Evolutionary conservation across 805 yeast species (phyloP).

Genomic region (Myxozyma neotropica): DNA sequence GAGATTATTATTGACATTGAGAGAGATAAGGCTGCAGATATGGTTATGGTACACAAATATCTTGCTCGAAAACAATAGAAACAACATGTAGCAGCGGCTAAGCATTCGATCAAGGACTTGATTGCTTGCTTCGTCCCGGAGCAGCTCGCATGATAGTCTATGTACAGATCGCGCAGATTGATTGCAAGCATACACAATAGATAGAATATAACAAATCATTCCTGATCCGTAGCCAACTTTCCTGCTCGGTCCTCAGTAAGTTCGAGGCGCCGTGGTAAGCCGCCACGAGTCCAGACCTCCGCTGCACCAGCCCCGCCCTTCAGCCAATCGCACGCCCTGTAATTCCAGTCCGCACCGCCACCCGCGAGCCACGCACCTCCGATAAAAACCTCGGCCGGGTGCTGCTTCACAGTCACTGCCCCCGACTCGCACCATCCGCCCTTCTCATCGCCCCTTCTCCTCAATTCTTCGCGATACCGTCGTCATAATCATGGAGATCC

Average conservation of each 20-base stretch:
- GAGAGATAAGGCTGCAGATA: background rate
- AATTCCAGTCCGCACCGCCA: conserved; percentile 3
- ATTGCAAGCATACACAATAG: no score
- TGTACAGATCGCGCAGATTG: no score
- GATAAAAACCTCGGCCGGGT: background rate
- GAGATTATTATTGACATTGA: background rate
- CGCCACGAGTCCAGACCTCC: background rate
- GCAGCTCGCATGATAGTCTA: no score
- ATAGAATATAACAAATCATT: background rate
- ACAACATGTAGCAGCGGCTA: no score
- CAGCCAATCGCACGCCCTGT: conserved; percentile 2
- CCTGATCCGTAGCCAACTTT: background rate
- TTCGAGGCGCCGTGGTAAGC: background rate
- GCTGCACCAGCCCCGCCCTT: background rate
- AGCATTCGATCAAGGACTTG: no score
- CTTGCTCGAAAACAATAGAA: no score
- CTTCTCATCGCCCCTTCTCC: background rate
- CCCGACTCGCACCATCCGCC: background rate
- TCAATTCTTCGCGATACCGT: background rate
- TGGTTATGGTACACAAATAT: no score
- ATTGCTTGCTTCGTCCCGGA: no score
- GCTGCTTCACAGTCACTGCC: background rate
- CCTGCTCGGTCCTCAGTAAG: no score
- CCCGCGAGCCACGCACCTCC: background rate
- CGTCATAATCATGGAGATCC: conserved; percentile 64